Conservation (phyloP, 176 grass and related monocot genomes). For the Triticum turgidum region DNA sequence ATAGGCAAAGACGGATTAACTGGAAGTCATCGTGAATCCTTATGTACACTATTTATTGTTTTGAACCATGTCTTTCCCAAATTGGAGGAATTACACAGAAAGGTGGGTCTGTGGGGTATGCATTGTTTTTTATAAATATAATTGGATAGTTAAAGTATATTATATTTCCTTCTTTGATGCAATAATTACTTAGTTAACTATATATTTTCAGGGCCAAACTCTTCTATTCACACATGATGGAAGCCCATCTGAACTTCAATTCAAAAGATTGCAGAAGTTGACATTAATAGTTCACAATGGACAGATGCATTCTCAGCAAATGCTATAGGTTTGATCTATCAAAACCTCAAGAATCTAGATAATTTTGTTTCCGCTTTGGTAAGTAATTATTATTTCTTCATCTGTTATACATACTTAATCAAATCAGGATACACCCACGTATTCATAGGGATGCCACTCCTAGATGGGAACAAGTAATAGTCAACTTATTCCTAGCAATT, state of each 20-base stretch:
- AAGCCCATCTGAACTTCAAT: slow-evolving; percentile 24
- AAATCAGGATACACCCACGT: background rate
- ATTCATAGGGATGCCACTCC: background rate
- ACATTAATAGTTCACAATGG: slow-evolving; percentile 60
- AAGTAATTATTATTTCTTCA: slow-evolving; percentile 27
- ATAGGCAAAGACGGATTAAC: background rate
- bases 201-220: slow-evolving; percentile 26
- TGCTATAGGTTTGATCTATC: slow-evolving; percentile 65
- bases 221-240: background rate
- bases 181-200: background rate
- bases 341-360: slow-evolving; percentile 78
- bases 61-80: background rate
- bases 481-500: background rate
- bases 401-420: background rate
- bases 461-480: background rate
- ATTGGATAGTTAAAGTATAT: too few relatives aligned
- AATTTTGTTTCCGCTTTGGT: slow-evolving; percentile 58
- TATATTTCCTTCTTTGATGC: too few relatives aligned
- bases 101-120: background rate
- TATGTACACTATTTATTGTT: background rate
- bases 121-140: background rate
- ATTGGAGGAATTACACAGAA: background rate
- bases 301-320: slow-evolving; percentile 54
- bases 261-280: slow-evolving; percentile 65
- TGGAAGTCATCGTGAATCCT: background rate